Base-by-base conservation (phyloP, 2,329 filamentous ascomycete genomes). In the Rhinocladiella mackenziei region DNA sequence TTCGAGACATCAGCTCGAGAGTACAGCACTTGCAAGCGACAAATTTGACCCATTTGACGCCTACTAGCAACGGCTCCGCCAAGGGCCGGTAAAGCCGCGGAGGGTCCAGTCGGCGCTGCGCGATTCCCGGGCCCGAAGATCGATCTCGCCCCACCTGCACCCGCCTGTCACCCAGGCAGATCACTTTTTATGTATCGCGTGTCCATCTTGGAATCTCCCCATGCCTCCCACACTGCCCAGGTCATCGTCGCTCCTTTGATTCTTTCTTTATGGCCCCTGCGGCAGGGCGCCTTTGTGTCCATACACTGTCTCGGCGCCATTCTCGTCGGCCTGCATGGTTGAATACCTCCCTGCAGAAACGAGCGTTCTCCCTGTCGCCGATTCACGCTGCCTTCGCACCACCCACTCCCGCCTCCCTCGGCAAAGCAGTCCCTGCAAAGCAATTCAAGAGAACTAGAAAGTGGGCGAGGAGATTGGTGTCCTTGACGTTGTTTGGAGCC, bases 351-450 rank as follows among this genome's bases (percentile, higher is more conserved):
- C 36, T 34, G 20, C 45, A 43, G 28, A 25, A 34, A 14, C 53
- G 53, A 4, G 19, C 47, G 8, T 47, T 57, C 39, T 51, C 49
- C 8, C 38, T 43, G n/a, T 38, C 53, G 4, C 38, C 31, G 13
- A 31, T 50, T 23, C 42, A 43, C 81, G 17, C 36, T n/a, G 54
- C 48, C 10, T 77, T 89, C 56, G 75, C 78, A 0, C 89, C 89
- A 4, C 89, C 89, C 0, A 80, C 86, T 3, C 89, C 89, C 4
- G 77, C 76, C 48, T 85, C 86, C 26, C 76, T 97, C 20, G 88
- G 88, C 39, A 80, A 77, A 42, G 83, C 89, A 0, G 72, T 71
- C 14, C 73, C 78, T 6, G 81, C 86, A 8, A 88, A 84, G 61
- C 75, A 82, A 46, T 94, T 86, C 61, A 75, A 73, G 11, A 78